Conservation (phyloP, 2,329 filamentous ascomycete genomes). For the Penicillium corylophilum region DNA sequence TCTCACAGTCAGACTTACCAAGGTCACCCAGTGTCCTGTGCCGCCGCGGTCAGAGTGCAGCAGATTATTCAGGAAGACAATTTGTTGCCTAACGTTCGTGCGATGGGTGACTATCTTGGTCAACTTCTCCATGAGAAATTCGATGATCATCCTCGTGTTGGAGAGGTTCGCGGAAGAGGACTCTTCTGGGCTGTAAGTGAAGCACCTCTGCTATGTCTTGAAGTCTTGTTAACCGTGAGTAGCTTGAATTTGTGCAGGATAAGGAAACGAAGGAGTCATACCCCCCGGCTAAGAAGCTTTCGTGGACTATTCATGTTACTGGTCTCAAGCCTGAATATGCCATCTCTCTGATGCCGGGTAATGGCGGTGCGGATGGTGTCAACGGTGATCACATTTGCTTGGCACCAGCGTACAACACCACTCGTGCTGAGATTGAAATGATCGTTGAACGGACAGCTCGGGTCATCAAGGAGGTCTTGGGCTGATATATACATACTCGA, state of each 20-base stretch:
- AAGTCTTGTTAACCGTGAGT: constrained; percentile 2
- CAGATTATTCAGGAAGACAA: constrained; percentile 52
- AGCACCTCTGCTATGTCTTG: neutral
- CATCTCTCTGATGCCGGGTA: constrained; percentile 54
- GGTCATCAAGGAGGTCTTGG: constrained; percentile 42
- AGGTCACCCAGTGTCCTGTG: constrained; percentile 53
- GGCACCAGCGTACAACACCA: constrained; percentile 55
- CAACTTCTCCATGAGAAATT: constrained; percentile 45
- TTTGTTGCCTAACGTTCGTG: constrained; percentile 45
- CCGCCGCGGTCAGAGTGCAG: constrained; percentile 53
- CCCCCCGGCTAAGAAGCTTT: constrained; percentile 40
- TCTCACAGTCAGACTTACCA: constrained; percentile 60
- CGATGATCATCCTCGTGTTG: constrained; percentile 47
- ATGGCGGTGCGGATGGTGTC: constrained; percentile 51
- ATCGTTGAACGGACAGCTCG: constrained; percentile 48
- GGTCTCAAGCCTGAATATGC: constrained; percentile 42
- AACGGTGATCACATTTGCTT: constrained; percentile 56
- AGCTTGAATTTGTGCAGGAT: constrained; percentile 58
- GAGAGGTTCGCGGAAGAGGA: constrained; percentile 55
- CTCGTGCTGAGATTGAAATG: constrained; percentile 46
- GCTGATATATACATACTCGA: constrained; percentile 1
- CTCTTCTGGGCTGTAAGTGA: constrained; percentile 55
- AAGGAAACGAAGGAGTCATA: constrained; percentile 54
- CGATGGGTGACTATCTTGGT: constrained; percentile 31
- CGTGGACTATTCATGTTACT: constrained; percentile 48